These are phyloP conservation scores for Chlorella sp. DNA, from an alignment of 139 green algal species.

Conservation along the genomic window DNA sequence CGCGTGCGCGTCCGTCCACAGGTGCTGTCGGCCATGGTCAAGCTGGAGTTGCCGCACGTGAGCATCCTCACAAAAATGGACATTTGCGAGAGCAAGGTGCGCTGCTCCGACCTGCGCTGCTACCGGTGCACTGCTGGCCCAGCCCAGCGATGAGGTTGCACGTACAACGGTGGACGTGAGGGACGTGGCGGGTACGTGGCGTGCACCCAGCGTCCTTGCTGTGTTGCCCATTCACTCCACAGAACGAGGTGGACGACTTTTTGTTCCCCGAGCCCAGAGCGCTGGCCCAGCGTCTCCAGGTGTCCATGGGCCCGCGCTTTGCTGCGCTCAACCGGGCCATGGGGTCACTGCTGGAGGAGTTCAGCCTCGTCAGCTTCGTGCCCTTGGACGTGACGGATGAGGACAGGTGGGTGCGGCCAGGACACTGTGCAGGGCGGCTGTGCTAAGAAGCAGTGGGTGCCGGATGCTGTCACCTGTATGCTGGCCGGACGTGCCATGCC, in stretches of 20 bases:
- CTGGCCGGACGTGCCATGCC: too few relatives aligned
- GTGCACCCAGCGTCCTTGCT: too few relatives aligned
- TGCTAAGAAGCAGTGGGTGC: too few relatives aligned
- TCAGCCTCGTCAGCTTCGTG: conserved; percentile 79
- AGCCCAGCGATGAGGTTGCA: too few relatives aligned
- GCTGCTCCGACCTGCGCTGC: too few relatives aligned
- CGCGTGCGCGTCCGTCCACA: conserved; percentile 13
- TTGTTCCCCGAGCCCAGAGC: conserved; percentile 62
- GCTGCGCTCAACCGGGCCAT: conserved; percentile 59
- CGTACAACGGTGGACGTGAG: too few relatives aligned
- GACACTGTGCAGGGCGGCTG: neutral
- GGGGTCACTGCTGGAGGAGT: conserved; percentile 73
- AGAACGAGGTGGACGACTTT: conserved; percentile 58
- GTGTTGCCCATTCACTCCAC: conserved; percentile 1
- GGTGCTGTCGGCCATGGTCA: conserved; percentile 89
- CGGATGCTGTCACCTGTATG: too few relatives aligned
- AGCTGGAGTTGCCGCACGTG: conserved; percentile 94
- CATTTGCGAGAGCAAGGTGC: conserved; percentile 61
- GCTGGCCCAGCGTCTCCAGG: conserved; percentile 50
- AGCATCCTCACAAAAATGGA: conserved; percentile 98
- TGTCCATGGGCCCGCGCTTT: conserved; percentile 58
- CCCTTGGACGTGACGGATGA: conserved; percentile 83
- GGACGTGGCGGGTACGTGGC: too few relatives aligned
- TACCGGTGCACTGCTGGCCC: too few relatives aligned
- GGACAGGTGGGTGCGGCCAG: conserved; percentile 55